phyloP scores from a whole-genome alignment of 164 flowering plant genomes.

The Chimonanthus praecox region DNA sequence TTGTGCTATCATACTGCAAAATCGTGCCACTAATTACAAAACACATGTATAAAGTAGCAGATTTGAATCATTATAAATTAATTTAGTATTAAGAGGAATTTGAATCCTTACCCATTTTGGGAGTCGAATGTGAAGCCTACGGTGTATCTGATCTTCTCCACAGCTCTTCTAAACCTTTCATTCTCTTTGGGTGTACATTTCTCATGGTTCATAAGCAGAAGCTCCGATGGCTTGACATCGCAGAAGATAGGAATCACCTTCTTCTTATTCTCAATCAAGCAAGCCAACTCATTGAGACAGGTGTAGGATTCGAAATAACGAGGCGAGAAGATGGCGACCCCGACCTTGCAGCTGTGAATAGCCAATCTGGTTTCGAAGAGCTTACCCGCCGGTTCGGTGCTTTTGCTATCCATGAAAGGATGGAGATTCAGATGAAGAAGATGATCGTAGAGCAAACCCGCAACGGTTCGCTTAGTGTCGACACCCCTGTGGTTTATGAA shows the following conservation, averaged over 20 bases:
- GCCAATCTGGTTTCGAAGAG: constrained; percentile 37
- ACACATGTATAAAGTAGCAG: no score
- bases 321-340: constrained; percentile 55
- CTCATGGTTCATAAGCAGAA: constrained; percentile 27
- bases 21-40: no score
- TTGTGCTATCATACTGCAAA: no score
- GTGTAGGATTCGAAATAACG: constrained; percentile 50
- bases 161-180: constrained; percentile 33
- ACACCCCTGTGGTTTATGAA: constrained; percentile 58
- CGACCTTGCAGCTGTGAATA: constrained; percentile 30
- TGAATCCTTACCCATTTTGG: constrained; percentile 27
- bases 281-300: constrained; percentile 49
- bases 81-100: neutral
- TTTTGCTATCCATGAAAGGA: constrained; percentile 52
- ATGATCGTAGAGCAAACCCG: constrained; percentile 41
- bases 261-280: constrained; percentile 43
- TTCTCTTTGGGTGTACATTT: constrained; percentile 21
- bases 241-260: constrained; percentile 46
- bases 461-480: constrained; percentile 45
- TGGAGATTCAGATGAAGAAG: constrained; percentile 19
- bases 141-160: constrained; percentile 47
- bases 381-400: constrained; percentile 53
- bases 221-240: constrained; percentile 59
- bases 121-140: constrained; percentile 57
- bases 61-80: no score